Evolutionary conservation across 495 filamentous ascomycete species (phyloP).

Genomic region (Penicillium herquei): DNA sequence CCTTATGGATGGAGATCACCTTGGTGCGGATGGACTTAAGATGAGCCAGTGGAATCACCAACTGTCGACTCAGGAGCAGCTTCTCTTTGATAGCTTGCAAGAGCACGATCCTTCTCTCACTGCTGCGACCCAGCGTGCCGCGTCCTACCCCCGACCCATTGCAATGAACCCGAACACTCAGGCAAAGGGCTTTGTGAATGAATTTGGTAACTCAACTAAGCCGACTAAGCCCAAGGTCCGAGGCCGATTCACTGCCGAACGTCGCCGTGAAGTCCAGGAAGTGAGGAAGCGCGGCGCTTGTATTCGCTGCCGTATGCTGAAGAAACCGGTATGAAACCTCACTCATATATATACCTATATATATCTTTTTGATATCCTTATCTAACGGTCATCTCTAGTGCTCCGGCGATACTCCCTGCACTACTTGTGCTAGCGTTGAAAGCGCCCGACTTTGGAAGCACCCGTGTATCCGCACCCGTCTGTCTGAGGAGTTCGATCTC

Average conservation of each 20-base stretch:
- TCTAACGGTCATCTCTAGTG: constrained; percentile 45
- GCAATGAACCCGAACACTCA: constrained; percentile 54
- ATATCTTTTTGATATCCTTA: not conserved
- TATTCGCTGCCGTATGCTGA: constrained; percentile 80
- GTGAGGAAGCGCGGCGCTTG: constrained; percentile 80
- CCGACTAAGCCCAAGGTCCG: constrained; percentile 57
- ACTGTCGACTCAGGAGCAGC: constrained; percentile 44
- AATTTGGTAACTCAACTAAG: constrained; percentile 54
- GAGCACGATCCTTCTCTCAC: constrained; percentile 47
- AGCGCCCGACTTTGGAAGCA: constrained; percentile 78
- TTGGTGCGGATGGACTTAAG: constrained; percentile 34
- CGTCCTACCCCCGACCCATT: constrained; percentile 51
- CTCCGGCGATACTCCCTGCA: constrained; percentile 76
- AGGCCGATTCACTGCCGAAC: constrained; percentile 62
- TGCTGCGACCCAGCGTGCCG: constrained; percentile 45
- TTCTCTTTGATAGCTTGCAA: constrained; percentile 46
- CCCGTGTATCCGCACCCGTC: constrained; percentile 72
- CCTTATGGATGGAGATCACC: constrained; percentile 36
- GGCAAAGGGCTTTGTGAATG: constrained; percentile 56
- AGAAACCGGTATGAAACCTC: constrained; percentile 60
- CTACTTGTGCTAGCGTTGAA: constrained; percentile 74
- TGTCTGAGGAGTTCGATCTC: constrained; percentile 70
- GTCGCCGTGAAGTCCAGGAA: constrained; percentile 77
- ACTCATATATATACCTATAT: too few species aligned
- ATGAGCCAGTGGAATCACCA: constrained; percentile 40